Percentiles rank a stretch among this genome's conserved stretches.
Evolutionary conservation across 2,329 filamentous ascomycete species (phyloP).

Genomic region (Fusarium kyushuense): DNA sequence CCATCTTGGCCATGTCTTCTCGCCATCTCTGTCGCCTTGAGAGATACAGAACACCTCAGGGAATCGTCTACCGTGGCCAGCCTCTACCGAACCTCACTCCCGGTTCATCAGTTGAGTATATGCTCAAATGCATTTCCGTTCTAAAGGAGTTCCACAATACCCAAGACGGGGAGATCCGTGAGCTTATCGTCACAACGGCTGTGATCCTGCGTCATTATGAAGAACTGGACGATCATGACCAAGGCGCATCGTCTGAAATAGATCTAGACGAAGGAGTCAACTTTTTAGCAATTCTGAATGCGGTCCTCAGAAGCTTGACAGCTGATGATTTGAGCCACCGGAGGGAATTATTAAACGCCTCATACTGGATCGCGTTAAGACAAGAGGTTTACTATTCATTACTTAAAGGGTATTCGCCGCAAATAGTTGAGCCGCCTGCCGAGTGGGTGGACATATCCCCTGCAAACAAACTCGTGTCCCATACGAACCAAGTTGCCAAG

Average conservation of each 20-base stretch:
- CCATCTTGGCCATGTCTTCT: slow-evolving; percentile 35
- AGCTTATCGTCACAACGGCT: slow-evolving; percentile 32
- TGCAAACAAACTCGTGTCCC: slow-evolving; percentile 36
- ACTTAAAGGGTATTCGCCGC: slow-evolving; percentile 27
- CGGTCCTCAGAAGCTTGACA: slow-evolving; percentile 33
- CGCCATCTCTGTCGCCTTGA: slow-evolving; percentile 25
- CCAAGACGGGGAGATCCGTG: slow-evolving; percentile 30
- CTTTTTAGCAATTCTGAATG: slow-evolving; percentile 35
- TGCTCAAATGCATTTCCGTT: slow-evolving; percentile 35
- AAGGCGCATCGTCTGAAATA: slow-evolving; percentile 1
- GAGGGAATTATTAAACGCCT: slow-evolving; percentile 22
- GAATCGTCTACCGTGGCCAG: slow-evolving; percentile 32
- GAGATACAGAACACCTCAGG: slow-evolving; percentile 17
- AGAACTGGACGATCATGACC: slow-evolving; percentile 37
- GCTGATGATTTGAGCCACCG: slow-evolving; percentile 29
- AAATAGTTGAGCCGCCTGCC: slow-evolving; percentile 38
- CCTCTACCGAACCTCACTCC: slow-evolving; percentile 17
- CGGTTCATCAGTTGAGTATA: slow-evolving; percentile 36
- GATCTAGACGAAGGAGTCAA: slow-evolving; percentile 19
- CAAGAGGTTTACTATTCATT: slow-evolving; percentile 41
- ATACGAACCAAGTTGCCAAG: slow-evolving; percentile 37
- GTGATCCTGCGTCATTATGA: slow-evolving; percentile 40
- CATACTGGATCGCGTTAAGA: slow-evolving; percentile 41
- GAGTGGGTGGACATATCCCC: slow-evolving; percentile 41
- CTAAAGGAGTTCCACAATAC: slow-evolving; percentile 40